Conservation (phyloP, 805 yeast species). For the Metschnikowia anglica region DNA sequence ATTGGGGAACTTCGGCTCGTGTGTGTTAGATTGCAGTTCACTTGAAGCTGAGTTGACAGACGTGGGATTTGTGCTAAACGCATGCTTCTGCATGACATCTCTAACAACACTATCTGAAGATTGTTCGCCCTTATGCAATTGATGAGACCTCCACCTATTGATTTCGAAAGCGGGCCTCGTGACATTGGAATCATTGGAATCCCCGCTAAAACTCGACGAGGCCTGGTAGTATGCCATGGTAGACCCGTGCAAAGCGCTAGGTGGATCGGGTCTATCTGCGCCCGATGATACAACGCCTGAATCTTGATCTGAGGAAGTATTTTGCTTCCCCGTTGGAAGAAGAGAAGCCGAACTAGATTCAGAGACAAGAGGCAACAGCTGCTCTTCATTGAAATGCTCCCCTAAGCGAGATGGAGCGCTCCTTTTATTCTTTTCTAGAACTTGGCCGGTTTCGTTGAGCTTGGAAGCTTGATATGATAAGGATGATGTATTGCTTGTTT, state of each 20-base stretch:
- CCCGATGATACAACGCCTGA: conserved; percentile 7
- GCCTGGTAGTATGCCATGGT: conserved; percentile 1
- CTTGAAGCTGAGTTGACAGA: neutral
- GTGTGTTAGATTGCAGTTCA: neutral
- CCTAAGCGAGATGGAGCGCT: conserved; percentile 5
- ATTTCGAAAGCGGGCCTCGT: conserved; percentile 12
- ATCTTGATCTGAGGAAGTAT: conserved; percentile 3
- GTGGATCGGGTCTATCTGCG: neutral
- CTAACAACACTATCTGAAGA: conserved; percentile 8
- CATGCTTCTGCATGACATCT: conserved; percentile 9
- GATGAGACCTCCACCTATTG: conserved; percentile 14
- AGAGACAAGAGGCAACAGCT: conserved; percentile 18
- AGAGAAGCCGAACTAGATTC: conserved; percentile 9
- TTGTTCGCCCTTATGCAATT: conserved; percentile 8
- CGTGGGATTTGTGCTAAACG: neutral
- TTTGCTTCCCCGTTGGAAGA: conserved; percentile 8
- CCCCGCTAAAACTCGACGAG: conserved; percentile 6
- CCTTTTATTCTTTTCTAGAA: neutral
- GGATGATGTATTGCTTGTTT: conserved; percentile 8
- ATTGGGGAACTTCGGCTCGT: neutral
- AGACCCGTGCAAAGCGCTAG: neutral
- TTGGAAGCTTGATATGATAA: conserved; percentile 5
- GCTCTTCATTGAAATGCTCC: conserved; percentile 13
- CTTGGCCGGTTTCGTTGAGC: conserved; percentile 2
- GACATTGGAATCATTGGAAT: conserved; percentile 3